phyloP scores from a whole-genome alignment of 23 red algal genomes.

The Gracilaria gracilis region DNA sequence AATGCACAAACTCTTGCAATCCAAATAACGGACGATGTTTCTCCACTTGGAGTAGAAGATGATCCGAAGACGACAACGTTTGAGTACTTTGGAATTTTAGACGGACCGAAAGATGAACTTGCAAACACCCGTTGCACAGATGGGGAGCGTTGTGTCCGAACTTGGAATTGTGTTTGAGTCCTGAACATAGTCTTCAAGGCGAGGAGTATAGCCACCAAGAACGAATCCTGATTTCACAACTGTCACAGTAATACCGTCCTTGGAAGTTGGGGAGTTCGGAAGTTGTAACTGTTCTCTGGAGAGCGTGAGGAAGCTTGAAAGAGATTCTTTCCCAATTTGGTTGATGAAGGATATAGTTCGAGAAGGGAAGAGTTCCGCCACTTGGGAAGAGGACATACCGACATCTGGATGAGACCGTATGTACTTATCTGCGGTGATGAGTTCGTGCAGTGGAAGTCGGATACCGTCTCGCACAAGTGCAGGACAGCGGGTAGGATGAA shows the following conservation, averaged over 20 bases:
- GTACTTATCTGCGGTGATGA: not conserved
- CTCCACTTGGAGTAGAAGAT: not conserved
- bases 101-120: not conserved
- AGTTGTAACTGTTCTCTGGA: not conserved
- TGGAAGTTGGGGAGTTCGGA: not conserved
- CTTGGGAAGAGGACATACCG: not conserved
- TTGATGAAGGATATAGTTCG: not conserved
- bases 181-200: too few species aligned
- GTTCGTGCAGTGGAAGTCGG: not conserved
- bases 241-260: not conserved
- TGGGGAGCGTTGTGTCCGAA: too few species aligned
- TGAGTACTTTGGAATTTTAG: not conserved
- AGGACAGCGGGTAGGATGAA: not conserved
- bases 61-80: not conserved
- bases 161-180: too few species aligned
- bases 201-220: not conserved
- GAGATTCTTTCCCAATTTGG: not conserved
- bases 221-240: not conserved
- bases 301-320: not conserved
- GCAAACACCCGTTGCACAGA: conserved; percentile 7
- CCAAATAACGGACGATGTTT: not conserved
- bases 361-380: not conserved
- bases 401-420: not conserved
- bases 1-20: too few species aligned
- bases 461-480: not conserved